phyloP scores from a whole-genome alignment of 495 filamentous ascomycete species.

The Aspergillus wentii region DNA sequence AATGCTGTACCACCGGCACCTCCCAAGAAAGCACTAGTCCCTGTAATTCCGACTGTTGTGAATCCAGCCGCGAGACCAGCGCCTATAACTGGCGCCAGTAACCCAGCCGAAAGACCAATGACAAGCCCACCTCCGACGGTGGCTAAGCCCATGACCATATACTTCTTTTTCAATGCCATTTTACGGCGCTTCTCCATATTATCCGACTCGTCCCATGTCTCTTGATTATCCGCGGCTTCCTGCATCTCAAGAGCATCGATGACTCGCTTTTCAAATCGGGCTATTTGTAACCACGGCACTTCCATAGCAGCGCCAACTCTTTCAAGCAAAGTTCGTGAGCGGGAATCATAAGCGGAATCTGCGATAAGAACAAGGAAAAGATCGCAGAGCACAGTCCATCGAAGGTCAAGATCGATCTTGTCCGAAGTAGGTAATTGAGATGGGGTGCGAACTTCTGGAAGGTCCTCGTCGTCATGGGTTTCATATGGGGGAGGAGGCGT shows the following conservation, averaged over 20 bases:
- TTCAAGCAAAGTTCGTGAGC: slow-evolving; percentile 83
- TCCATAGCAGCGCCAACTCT: slow-evolving; percentile 72
- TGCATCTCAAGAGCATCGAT: slow-evolving; percentile 98
- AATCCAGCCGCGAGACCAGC: slow-evolving; percentile 92
- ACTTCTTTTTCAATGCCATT: slow-evolving; percentile 69
- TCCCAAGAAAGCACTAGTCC: slow-evolving; percentile 84
- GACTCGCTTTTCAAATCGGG: slow-evolving; percentile 94
- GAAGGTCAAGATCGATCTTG: slow-evolving; percentile 91
- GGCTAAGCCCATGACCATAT: slow-evolving; percentile 93
- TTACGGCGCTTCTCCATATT: slow-evolving; percentile 89
- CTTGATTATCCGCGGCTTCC: slow-evolving; percentile 74
- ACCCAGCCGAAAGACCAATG: slow-evolving; percentile 89
- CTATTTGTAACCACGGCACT: slow-evolving; percentile 89
- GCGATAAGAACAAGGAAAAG: slow-evolving; percentile 91
- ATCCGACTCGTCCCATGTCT: slow-evolving; percentile 95
- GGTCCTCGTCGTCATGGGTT: slow-evolving; percentile 61
- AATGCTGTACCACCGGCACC: slow-evolving; percentile 89
- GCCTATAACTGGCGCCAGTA: slow-evolving; percentile 91
- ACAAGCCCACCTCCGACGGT: slow-evolving; percentile 94
- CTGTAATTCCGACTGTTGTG: slow-evolving; percentile 87
- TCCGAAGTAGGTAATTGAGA: slow-evolving; percentile 73
- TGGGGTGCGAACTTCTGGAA: slow-evolving; percentile 71
- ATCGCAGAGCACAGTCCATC: slow-evolving; percentile 97
- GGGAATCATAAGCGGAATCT: slow-evolving; percentile 89
- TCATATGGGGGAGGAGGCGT: slow-evolving; percentile 72